A percentile compares a stretch with the other conserved stretches of the same genome.
phyloP scores from a whole-genome alignment of 208 protist species.

The Acanthamoeba sp. region DNA sequence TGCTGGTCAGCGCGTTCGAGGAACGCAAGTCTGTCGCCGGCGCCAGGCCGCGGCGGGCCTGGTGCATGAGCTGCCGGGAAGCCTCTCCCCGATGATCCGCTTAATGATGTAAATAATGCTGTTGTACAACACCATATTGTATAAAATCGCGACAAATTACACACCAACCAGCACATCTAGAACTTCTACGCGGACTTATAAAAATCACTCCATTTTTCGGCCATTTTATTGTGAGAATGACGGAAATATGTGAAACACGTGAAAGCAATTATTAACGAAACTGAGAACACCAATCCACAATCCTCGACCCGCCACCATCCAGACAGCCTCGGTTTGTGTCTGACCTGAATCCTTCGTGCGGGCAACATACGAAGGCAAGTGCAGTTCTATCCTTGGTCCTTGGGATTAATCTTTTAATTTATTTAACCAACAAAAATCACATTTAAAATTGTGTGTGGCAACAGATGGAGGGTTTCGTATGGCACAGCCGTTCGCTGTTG shows the following conservation, averaged over 20 bases:
- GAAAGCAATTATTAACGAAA: neutral
- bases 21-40: no score
- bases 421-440: no score
- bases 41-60: neutral
- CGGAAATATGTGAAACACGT: no score
- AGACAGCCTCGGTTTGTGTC: no score
- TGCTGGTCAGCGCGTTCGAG: neutral
- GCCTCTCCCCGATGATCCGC: neutral
- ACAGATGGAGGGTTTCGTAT: slow-evolving; percentile 5
- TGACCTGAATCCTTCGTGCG: neutral
- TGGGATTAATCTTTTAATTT: neutral
- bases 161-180: neutral
- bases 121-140: neutral
- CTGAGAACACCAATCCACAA: neutral
- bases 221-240: no score
- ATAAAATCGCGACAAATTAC: neutral
- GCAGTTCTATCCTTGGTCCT: neutral
- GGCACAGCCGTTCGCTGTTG: neutral
- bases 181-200: no score
- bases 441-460: no score
- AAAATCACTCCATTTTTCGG: no score
- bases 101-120: neutral
- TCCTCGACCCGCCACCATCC: neutral
- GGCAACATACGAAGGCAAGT: neutral
- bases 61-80: neutral